Evolutionary conservation across 2,329 filamentous ascomycete species (phyloP).

Genomic region (Cercospora sp.): DNA sequence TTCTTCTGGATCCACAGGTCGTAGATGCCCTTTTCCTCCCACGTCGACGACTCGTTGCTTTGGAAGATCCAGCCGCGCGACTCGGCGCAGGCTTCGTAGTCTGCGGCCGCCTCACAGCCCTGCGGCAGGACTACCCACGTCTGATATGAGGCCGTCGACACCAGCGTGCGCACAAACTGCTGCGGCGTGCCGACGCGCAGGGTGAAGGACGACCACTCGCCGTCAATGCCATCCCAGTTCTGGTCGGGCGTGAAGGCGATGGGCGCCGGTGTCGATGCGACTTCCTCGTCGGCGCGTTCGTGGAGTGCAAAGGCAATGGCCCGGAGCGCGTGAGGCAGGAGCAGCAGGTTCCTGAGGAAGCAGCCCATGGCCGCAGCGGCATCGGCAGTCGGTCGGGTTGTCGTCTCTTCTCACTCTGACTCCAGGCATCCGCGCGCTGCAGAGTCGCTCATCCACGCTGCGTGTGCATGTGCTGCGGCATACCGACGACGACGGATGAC

Average conservation of each 20-base stretch:
- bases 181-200: constrained; percentile 59
- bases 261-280: constrained; percentile 28
- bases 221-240: constrained; percentile 61
- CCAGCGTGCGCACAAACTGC: constrained; percentile 57
- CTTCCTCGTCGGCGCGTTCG: constrained; percentile 19
- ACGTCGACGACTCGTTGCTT: constrained; percentile 56
- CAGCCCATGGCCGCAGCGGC: constrained; percentile 8
- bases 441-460: neutral
- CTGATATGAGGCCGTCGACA: constrained; percentile 70
- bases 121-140: constrained; percentile 66
- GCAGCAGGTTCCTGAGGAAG: constrained; percentile 24
- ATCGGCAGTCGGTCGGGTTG: neutral
- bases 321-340: constrained; percentile 31
- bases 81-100: constrained; percentile 49
- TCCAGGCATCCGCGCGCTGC: neutral
- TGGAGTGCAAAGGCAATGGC: constrained; percentile 23
- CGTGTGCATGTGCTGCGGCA: neutral
- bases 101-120: constrained; percentile 52
- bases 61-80: constrained; percentile 63
- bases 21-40: constrained; percentile 61
- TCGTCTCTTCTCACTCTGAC: neutral
- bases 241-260: constrained; percentile 35
- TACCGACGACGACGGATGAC: neutral
- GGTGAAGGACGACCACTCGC: constrained; percentile 70
- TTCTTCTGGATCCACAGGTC: constrained; percentile 59